Conservation (phyloP, 257 asterid species). For the Asclepias syriaca region DNA sequence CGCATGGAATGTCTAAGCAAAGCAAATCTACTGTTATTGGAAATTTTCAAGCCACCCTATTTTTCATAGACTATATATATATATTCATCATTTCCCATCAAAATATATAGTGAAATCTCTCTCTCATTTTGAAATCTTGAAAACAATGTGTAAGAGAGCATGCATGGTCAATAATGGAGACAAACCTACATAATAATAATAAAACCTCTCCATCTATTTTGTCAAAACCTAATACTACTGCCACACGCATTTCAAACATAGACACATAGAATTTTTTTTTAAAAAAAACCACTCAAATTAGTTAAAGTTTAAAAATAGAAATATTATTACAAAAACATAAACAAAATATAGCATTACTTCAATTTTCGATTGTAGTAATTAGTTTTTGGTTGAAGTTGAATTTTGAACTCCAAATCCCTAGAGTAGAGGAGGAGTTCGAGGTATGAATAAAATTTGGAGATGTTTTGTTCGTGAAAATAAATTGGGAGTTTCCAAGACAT, state of each 20-base stretch:
- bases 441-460: no score
- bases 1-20: not conserved
- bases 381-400: no score
- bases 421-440: no score
- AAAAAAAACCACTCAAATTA: no score
- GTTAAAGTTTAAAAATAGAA: no score
- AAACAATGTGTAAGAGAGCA: not conserved
- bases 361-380: no score
- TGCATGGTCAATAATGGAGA: not conserved
- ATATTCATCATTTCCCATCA: not conserved
- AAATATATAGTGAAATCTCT: not conserved
- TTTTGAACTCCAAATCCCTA: no score
- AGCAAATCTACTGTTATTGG: not conserved
- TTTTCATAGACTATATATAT: not conserved
- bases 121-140: not conserved
- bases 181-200: not conserved
- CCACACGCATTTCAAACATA: not conserved
- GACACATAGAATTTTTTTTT: no score
- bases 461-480: no score
- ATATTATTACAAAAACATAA: no score
- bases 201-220: not conserved
- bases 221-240: not conserved
- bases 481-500: no score
- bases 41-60: constrained; percentile 13
- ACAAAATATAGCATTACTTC: no score